Percentiles rank a stretch among this genome's conserved stretches.
Conservation (phyloP, 768 basidiomycete genomes). For the Flagelloscypha sp. region DNA sequence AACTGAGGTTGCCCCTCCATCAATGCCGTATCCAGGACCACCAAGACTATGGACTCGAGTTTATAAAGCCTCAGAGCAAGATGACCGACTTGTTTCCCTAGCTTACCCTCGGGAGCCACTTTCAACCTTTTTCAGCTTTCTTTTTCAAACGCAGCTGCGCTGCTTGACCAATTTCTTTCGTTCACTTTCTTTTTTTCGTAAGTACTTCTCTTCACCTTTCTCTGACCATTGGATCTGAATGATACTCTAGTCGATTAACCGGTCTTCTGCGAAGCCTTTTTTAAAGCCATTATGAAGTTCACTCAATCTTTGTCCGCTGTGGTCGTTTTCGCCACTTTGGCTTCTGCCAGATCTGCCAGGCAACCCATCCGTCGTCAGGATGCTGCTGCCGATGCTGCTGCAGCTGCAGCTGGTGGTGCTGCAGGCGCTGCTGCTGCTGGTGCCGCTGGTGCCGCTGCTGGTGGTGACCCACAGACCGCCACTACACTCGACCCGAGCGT, state of each 20-base stretch:
- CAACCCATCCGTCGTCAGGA: conserved; percentile 8
- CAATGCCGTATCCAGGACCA: too few species aligned
- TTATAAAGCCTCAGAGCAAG: too few species aligned
- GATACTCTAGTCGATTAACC: conserved; percentile 7
- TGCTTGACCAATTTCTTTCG: too few species aligned
- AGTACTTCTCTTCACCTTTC: not conserved
- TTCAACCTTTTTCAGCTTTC: conserved; percentile 11
- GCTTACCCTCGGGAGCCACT: too few species aligned
- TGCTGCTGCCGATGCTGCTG: not conserved
- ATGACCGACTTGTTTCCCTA: too few species aligned
- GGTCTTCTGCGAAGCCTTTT: conserved; percentile 6
- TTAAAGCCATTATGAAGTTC: conserved; percentile 23
- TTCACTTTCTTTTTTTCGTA: conserved; percentile 5
- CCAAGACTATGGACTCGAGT: too few species aligned
- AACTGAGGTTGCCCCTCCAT: too few species aligned
- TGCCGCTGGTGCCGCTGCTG: conserved; percentile 3
- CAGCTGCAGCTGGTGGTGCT: conserved; percentile 8
- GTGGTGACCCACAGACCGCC: conserved; percentile 29
- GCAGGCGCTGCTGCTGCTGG: conserved; percentile 7
- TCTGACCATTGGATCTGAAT: conserved; percentile 4
- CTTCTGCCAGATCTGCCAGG: conserved; percentile 14
- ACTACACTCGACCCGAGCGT: conserved; percentile 38
- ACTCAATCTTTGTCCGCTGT: conserved; percentile 18
- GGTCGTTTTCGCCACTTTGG: conserved; percentile 19
- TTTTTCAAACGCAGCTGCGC: conserved; percentile 31